phyloP scores from a whole-genome alignment of 805 yeast species.

The Candida glaebosa region DNA sequence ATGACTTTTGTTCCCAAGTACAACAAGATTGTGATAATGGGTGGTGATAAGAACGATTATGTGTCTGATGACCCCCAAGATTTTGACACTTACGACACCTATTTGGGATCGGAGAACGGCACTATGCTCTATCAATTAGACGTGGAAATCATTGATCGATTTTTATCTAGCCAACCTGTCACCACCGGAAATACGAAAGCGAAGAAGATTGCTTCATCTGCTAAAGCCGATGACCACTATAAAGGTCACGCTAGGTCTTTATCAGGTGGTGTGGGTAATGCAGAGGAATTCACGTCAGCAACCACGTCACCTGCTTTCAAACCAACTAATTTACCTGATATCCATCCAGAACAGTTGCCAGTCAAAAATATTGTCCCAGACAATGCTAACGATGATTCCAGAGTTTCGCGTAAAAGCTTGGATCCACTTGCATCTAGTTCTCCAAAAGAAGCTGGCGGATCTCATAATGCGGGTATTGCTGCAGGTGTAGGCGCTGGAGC shows the following conservation, averaged over 20 bases:
- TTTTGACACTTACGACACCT: conserved; percentile 50
- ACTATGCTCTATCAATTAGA: conserved; percentile 66
- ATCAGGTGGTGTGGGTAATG: conserved; percentile 19
- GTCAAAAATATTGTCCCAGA: conserved; percentile 19
- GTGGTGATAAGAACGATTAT: conserved; percentile 82
- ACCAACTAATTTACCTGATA: conserved; percentile 1
- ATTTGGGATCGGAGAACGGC: conserved; percentile 47
- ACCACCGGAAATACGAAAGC: conserved; percentile 12
- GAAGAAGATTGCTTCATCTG: conserved; percentile 3
- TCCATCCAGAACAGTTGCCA: conserved; percentile 28
- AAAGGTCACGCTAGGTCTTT: conserved; percentile 16
- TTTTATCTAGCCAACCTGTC: conserved; percentile 15
- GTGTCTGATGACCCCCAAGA: conserved; percentile 46
- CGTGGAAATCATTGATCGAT: conserved; percentile 36
- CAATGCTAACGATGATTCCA: conserved; percentile 13
- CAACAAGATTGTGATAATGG: conserved; percentile 78
- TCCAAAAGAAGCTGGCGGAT: background rate
- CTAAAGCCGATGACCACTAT: conserved; percentile 1
- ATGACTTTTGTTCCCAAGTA: conserved; percentile 65
- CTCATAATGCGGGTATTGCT: conserved; percentile 2
- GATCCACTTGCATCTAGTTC: conserved; percentile 2
- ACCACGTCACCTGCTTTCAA: conserved; percentile 21
- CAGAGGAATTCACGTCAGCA: conserved; percentile 9
- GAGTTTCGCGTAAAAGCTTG: conserved; percentile 6
- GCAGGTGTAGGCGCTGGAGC: conserved; percentile 2